A percentile compares a stretch with the other conserved stretches of the same genome.
Evolutionary conservation across 1,284 basidiomycete genomes (phyloP).

Genomic region (Laetiporus sulphureus): DNA sequence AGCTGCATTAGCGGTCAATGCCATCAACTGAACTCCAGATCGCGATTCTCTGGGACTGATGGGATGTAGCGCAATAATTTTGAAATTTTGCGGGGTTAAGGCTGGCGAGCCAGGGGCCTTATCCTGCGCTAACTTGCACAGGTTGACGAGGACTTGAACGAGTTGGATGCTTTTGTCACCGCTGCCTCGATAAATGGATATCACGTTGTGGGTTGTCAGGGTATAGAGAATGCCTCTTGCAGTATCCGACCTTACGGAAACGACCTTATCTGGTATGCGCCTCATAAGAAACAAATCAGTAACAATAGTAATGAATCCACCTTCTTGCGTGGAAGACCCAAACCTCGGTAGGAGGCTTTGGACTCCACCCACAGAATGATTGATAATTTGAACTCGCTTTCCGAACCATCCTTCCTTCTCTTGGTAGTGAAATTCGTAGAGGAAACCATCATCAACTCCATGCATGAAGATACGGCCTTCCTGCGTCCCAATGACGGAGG

Average conservation of each 20-base stretch:
- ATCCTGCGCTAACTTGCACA: slow-evolving; percentile 67
- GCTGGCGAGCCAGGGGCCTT: slow-evolving; percentile 70
- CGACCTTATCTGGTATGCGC: slow-evolving; percentile 63
- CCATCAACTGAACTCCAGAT: slow-evolving; percentile 67
- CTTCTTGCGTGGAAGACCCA: slow-evolving; percentile 50
- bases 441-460: slow-evolving; percentile 79
- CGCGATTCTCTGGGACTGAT: slow-evolving; percentile 58
- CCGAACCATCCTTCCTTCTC: slow-evolving; percentile 92
- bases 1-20: slow-evolving; percentile 72
- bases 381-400: slow-evolving; percentile 75
- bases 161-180: slow-evolving; percentile 61
- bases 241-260: slow-evolving; percentile 59
- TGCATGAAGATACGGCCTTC: slow-evolving; percentile 90
- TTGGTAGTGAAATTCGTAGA: slow-evolving; percentile 94
- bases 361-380: slow-evolving; percentile 73
- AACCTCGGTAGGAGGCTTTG: slow-evolving; percentile 69
- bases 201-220: slow-evolving; percentile 60
- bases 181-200: slow-evolving; percentile 59
- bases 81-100: slow-evolving; percentile 60
- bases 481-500: slow-evolving; percentile 71
- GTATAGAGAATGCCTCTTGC: slow-evolving; percentile 71
- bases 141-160: slow-evolving; percentile 58
- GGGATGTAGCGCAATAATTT: slow-evolving; percentile 59
- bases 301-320: too few relatives aligned
- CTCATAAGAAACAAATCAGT: too few relatives aligned